Percentiles rank a stretch among this genome's conserved stretches.
phyloP scores from a whole-genome alignment of 2,329 filamentous ascomycete genomes.

The Dothideomycetidae sp. region DNA sequence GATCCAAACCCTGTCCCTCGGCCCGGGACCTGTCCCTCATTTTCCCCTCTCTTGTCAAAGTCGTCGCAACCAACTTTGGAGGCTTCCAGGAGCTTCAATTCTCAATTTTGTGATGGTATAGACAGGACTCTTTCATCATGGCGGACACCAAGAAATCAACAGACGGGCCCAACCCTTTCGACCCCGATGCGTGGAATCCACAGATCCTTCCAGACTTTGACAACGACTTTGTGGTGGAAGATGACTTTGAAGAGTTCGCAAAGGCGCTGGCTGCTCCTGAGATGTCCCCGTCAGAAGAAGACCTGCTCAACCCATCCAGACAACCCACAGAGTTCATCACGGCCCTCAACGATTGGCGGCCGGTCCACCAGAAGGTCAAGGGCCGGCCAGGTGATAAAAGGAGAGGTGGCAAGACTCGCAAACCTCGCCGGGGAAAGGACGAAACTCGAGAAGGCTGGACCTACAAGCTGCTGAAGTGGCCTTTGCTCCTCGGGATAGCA shows the following conservation, averaged over 20 bases:
- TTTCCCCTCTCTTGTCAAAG: no score
- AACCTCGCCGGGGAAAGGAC: slow-evolving; percentile 47
- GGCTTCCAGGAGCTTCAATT: no score
- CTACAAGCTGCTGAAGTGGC: slow-evolving; percentile 84
- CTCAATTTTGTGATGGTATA: slow-evolving; percentile 1
- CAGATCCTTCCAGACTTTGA: slow-evolving; percentile 63
- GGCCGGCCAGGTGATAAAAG: slow-evolving; percentile 20
- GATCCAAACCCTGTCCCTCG: no score
- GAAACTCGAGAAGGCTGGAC: slow-evolving; percentile 90
- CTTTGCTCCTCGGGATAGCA: slow-evolving; percentile 64
- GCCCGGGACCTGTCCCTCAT: no score
- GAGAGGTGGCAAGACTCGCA: slow-evolving; percentile 25
- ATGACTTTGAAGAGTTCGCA: slow-evolving; percentile 65
- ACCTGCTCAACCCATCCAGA: slow-evolving; percentile 33
- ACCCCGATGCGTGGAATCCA: slow-evolving; percentile 51
- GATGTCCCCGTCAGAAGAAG: slow-evolving; percentile 46
- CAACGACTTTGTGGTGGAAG: slow-evolving; percentile 58
- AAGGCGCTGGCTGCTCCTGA: slow-evolving; percentile 73
- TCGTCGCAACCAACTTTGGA: no score
- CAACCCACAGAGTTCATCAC: slow-evolving; percentile 51
- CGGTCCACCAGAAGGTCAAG: slow-evolving; percentile 59
- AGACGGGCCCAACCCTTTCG: slow-evolving; percentile 46
- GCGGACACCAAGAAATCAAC: slow-evolving; percentile 31
- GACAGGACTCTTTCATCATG: slow-evolving; percentile 20
- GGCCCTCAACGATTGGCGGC: slow-evolving; percentile 91